Evolutionary conservation across 2,329 filamentous ascomycete species (phyloP).

Genomic region (Hymenoscyphus infarciens): DNA sequence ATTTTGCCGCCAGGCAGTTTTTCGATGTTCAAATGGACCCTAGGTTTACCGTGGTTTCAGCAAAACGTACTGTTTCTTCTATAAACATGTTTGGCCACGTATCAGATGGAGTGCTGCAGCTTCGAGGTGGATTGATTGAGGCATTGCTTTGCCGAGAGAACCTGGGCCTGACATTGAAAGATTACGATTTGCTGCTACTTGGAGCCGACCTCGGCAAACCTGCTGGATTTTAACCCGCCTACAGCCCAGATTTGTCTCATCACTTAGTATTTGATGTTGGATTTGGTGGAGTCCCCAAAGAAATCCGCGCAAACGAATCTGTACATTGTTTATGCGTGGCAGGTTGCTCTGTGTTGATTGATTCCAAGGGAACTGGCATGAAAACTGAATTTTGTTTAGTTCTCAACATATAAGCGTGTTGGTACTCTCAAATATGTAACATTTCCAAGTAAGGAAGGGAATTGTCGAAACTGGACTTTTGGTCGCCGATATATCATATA

Average conservation of each 20-base stretch:
- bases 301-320: neutral
- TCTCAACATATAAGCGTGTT: neutral
- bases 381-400: too few species aligned
- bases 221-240: too few species aligned
- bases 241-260: too few species aligned
- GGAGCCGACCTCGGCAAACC: too few species aligned
- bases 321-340: neutral
- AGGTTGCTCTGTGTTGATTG: too few species aligned
- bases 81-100: neutral
- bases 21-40: neutral
- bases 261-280: neutral
- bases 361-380: too few species aligned
- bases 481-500: neutral
- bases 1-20: neutral
- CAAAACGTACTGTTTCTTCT: neutral
- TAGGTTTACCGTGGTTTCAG: neutral
- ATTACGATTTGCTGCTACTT: too few species aligned
- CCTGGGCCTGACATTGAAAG: too few species aligned
- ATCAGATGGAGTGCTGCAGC: neutral
- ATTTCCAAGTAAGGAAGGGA: neutral
- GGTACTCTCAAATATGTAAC: neutral
- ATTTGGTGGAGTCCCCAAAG: neutral
- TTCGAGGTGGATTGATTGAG: neutral
- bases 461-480: neutral
- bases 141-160: neutral